Evolutionary conservation across 805 yeast species (phyloP), one percentile per base, ranked within the genome.

Genomic region (Sungouiella thailandica): DNA sequence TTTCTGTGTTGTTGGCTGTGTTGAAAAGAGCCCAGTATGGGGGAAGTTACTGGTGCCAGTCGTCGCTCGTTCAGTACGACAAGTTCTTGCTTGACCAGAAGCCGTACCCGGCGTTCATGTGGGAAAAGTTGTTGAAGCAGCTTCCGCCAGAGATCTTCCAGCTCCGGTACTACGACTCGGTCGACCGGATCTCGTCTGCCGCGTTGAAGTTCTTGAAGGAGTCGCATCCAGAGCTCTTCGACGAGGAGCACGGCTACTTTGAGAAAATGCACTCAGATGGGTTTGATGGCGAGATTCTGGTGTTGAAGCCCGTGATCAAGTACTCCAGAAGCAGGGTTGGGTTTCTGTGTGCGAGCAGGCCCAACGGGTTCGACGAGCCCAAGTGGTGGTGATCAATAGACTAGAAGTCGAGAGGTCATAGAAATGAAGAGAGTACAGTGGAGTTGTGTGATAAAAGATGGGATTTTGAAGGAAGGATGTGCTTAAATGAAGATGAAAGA

Each of bases 11-110:
- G 24, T 29, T 43, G n/a, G 62, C 56, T 2, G 34, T 59, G 4
- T 48, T 46, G 30, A 41, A 53, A 35, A 44, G 65, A 28, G 51
- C 55, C 13, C 36, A 37, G 9, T 16, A 35, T 7, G 65, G 65
- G 8, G 64, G 65, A 4, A 43, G 53, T 23, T 58, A 57, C 34
- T 52, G 59, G 53, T 50, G 51, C 26, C 50, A 49, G 16, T 47
- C 60, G 7, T 52, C 59, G 5, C 45, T 58, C 12, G 52, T 52
- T 18, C 60, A 56, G 35, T 58, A 57, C 34, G 62, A 59, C 34
- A 35, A 57, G 25, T 42, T 59, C 17, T 39, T 59, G 19, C 32
- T 53, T 38, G 45, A 46, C 17, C 58, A 58, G 39, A 62, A 32
- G 14, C n/a, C 22, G 18, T 39, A 41, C 17, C 46, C 47, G 8